phyloP scores from a whole-genome alignment of 2,329 filamentous ascomycete genomes.

The Celoporthe dispersa region DNA sequence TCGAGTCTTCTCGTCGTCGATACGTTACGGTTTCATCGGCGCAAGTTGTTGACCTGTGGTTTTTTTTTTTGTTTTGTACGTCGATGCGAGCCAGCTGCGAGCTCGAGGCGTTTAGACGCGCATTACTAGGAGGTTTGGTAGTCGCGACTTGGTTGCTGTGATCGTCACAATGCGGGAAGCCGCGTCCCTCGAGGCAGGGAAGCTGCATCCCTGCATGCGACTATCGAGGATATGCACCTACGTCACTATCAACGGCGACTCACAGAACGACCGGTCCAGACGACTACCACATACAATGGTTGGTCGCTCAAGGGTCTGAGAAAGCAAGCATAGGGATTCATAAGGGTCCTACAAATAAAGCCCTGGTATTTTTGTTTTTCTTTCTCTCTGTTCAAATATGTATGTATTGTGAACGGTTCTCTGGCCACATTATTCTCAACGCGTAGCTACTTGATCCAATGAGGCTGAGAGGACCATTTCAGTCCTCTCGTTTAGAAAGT shows the following conservation, averaged over 20 bases:
- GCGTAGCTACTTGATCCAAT: neutral
- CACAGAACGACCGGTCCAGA: neutral
- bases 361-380: neutral
- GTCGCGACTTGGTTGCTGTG: slow-evolving; percentile 8
- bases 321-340: neutral
- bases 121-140: slow-evolving; percentile 14
- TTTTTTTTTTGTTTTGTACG: neutral
- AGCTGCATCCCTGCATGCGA: slow-evolving; percentile 13
- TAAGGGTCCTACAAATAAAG: neutral
- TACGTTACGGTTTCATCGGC: neutral
- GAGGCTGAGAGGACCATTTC: slow-evolving; percentile 21
- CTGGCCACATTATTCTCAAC: neutral
- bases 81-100: slow-evolving; percentile 10
- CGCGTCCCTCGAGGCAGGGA: neutral
- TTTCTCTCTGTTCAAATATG: neutral
- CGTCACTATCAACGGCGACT: neutral
- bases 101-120: slow-evolving; percentile 6
- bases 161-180: slow-evolving; percentile 5
- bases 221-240: slow-evolving; percentile 10
- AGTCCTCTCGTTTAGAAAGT: neutral
- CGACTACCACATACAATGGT: neutral
- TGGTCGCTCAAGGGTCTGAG: neutral
- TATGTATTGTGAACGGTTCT: neutral
- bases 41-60: no score
- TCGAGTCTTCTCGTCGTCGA: neutral